Evolutionary conservation across 2,329 filamentous ascomycete species (phyloP).

Genomic region (Pyricularia grisea): DNA sequence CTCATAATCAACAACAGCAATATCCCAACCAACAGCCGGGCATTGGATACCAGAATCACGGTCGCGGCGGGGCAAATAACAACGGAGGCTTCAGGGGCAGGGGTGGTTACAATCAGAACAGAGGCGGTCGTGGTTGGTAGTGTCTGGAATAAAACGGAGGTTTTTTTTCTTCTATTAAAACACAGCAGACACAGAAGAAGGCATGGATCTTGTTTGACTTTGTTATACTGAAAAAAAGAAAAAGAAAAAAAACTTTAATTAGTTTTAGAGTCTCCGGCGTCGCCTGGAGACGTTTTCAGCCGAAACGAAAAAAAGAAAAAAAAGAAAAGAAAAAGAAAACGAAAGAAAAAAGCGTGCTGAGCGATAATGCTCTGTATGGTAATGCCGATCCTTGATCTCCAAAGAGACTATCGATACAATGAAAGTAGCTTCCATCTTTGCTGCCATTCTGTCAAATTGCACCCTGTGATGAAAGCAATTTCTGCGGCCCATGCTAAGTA

Average conservation of each 20-base stretch:
- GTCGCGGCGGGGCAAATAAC: conserved; percentile 15
- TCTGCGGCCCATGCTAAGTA: background rate
- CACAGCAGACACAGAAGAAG: no score
- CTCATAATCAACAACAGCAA: background rate
- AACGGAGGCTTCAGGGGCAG: conserved; percentile 14
- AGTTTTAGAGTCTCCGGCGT: background rate
- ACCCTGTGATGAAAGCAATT: background rate
- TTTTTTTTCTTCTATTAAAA: no score
- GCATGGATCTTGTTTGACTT: no score
- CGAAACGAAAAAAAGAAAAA: no score
- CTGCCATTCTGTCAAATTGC: background rate
- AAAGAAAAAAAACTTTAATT: background rate
- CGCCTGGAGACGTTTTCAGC: background rate
- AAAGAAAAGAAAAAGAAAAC: no score
- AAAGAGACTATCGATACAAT: background rate
- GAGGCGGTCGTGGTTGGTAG: conserved; percentile 11
- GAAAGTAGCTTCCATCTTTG: background rate
- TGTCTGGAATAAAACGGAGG: conserved; percentile 1
- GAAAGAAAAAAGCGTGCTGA: background rate
- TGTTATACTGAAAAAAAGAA: background rate
- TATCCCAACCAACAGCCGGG: conserved; percentile 3
- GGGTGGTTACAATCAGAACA: background rate
- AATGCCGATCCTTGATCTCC: background rate
- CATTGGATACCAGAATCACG: conserved; percentile 1
- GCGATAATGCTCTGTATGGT: background rate